Base-by-base conservation (phyloP, 805 yeast species). In the Dipodascus geniculatus region DNA sequence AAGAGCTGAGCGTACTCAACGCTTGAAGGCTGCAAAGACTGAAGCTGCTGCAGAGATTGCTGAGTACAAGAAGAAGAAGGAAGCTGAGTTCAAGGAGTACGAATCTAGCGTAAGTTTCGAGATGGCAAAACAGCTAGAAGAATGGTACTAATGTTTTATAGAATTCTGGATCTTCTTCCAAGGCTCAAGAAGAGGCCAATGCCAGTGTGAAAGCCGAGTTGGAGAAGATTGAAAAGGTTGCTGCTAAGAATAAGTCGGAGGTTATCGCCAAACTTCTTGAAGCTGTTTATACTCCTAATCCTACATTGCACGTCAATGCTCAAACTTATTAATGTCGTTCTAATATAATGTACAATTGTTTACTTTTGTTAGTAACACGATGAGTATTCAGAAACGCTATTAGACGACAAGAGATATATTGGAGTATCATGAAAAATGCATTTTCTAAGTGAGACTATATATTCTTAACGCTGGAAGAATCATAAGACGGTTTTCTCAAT, bases 41-140 rank as follows among this genome's bases (percentile, higher is more conserved):
- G 98, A 93, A 68, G 99, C 99, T 38, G 85, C 88, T 59, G 73
- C 76, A 54, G 99, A 93, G 71, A 87, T 93, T 63, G 85, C 82
- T 60, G 83, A 81, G 54, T 93, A 93, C 79, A 90, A 87, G 76
- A 68, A 75, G 51, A 79, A 82, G 68, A 91, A 90, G 74, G 96
- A 90, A 59, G 73, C 71, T 50, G 96, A 91, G 71, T 80, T 91
- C 71, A 77, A 79, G 66, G 72, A 79, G 58, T 83, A 76, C 64
- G 93, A 87, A 68, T 71, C 76, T 44, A 81, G 82, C 63, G 74
- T 70, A 61, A 22, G 71, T 62, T 22, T 14, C 19, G 16, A 44
- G 16, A 31, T 16, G 6, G 31, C 24, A 14, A n/a, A n/a, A n/a
- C n/a, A 28, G 11, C 33, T 6, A 28, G 6, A 28, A 6, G 33